Base-by-base conservation (phyloP, 768 basidiomycete species). In the Leucogyrophana mollusca region DNA sequence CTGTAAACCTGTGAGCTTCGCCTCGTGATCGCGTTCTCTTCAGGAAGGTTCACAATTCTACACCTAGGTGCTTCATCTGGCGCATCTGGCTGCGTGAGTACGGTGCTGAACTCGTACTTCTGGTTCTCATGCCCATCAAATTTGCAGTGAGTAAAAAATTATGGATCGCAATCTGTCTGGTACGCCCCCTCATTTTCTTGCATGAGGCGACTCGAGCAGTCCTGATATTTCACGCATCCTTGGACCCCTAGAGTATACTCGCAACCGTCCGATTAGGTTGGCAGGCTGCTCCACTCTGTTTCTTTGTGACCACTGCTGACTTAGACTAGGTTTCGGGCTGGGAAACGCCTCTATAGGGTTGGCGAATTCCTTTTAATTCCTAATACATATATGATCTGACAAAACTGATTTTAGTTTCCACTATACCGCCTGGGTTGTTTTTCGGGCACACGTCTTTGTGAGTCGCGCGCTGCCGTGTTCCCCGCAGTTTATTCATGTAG, bases 71-170 rank as follows among this genome's bases (percentile, higher is more conserved):
- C 33, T 57, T 54, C 21, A 24, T 57, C 22, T 56, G 55, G 56
- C 56, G 56, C 16, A 46, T 57, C 16, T 49, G 51, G 51, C 47
- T 48, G 40, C 18, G 56, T 56, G 39, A 47, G 56, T 24, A 46
- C 8, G 2, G 3, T 4, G 10, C 17, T 23, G 20, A n/a, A 24
- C 16, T 24, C 13, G 30, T 3, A 8, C 23, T 18, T 17, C 17
- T n/a, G 16, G 17, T 1, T 39, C 8, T 24, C 22, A 41, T 24
- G 4, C 21, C 10, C 18, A 21, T 27, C 27, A 17, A 20, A 16
- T 22, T 7, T 37, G 16, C 25, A 45, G 44, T 37, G 4, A 36
- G 32, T 20, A 27, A 23, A 27, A 36, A 10, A 20, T n/a, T 11
- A 9, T 21, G 13, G 8, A 20, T 35, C 57, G 56, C 51, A 36